Base-by-base conservation (phyloP, 2,329 filamentous ascomycete species). In the Escovopsis sp. region DNA sequence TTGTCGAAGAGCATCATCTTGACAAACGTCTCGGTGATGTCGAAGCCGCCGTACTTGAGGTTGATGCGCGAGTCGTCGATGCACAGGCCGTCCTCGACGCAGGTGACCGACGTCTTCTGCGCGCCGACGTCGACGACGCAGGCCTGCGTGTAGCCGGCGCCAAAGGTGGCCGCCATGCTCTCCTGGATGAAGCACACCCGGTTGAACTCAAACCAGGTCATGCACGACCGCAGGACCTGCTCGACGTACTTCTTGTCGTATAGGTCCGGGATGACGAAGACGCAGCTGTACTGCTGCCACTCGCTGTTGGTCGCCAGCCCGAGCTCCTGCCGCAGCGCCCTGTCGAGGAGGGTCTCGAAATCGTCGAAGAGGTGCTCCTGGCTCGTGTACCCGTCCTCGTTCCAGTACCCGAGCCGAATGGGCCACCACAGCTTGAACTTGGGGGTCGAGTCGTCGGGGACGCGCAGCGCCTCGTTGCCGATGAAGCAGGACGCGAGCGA, bases 1-100 rank as follows among this genome's bases (percentile, higher is more conserved):
- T 91, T 83, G 59, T 95, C 88, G 61, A 83, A 87, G 3, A 98
- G 75, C 82, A 96, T 87, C 89, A 96, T 96, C 64, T 91, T 94
- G 59, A 94, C 73, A 55, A 98, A 95, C 0, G 85, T 84, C 53
- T 94, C 86, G 0, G 91, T 96, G 33, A 96, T 83, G 60, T 98
- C 91, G 53, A 75, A 80, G 1, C 91, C 91, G 40, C 91, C 91
- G 54, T 82, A 94, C 60, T 98, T 96, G 49, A 98, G 67, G 59
- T 96, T 96, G 57, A 98, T 77, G 12, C 91, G 78, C 12, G 91
- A 98, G 57, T 95, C 89, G 49, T 96, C 91, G 26, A 94, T 75
- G 55, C 85, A 87, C 63, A 98, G 82, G 2, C 91, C 91, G 59
- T 98, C 91, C 54, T 98, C 91, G 10, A 98, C 88, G 52, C 91